Base-by-base conservation (phyloP, 192 early-diverging fungal genomes). In the Geranomyces michiganensis region DNA sequence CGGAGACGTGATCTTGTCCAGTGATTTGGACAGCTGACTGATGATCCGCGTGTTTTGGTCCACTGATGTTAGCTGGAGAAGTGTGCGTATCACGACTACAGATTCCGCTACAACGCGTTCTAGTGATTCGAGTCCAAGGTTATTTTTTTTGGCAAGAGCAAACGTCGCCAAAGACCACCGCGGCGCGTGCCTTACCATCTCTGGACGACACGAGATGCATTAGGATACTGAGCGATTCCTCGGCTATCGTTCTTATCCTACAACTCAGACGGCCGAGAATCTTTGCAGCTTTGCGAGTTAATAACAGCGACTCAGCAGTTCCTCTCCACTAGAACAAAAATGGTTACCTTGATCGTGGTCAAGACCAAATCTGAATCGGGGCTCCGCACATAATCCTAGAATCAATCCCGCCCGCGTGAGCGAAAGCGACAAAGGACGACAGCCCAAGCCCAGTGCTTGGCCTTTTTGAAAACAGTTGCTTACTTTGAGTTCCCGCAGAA, bases 401-500 rank as follows among this genome's bases (percentile, higher is more conserved):
- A 43, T 24, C 55, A 56, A 46, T 21, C 36, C 41, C 53, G 47
- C 10, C 48, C 9, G 56, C 19, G 19, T 47, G 10, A 10, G 10
- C 24, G 17, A 58, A 24, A 26, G 26, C 14, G 14, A 58, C 12
- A 58, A 24, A 12, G 56, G 12, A 10, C 10, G 26, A 58, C 56
- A 12, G 10, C 14, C 26, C 56, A 33, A 6, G 15, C 26, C 21
- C 36, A 41, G 3, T 41, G 36, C 10, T 41, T 3, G 36, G 5
- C 36, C 3, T 41, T 10, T 41, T 10, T 41, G 4, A n/a, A n/a
- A n/a, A 3, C 36, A 10, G 3, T 41, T 32, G 24, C 22, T 56
- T 75, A 87, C 91, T 77, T 91, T 86, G 10, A 94, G 76, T 76
- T 97, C 95, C 17, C 81, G 79, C 27, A 96, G 75, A 66, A 97